These are phyloP conservation scores for Diplodia mutila DNA, from an alignment of 2,329 filamentous ascomycete species.

Conservation along the genomic window DNA sequence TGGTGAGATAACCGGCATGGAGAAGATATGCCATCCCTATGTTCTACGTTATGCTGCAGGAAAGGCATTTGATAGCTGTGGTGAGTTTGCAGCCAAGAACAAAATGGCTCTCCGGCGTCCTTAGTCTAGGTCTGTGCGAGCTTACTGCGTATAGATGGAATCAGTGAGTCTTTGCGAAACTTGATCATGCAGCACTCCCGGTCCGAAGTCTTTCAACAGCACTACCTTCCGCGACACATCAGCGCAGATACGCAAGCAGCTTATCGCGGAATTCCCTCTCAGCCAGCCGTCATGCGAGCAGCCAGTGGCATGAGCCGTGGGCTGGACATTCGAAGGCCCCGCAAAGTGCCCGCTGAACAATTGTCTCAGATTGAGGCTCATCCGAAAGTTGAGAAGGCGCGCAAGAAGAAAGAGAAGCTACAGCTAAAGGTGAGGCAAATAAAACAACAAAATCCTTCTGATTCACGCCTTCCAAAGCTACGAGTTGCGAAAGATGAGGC, in stretches of 20 bases:
- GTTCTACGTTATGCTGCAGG: neutral
- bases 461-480: neutral
- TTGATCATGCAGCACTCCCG: constrained; percentile 5
- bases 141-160: neutral
- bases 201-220: constrained; percentile 7
- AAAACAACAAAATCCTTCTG: neutral
- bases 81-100: neutral
- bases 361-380: neutral
- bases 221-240: constrained; percentile 12
- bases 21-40: neutral
- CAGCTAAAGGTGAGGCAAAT: neutral
- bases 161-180: constrained; percentile 13
- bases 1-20: constrained; percentile 9
- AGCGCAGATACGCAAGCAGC: constrained; percentile 7
- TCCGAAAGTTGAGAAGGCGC: neutral
- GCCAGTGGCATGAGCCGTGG: constrained; percentile 6
- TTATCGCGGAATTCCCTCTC: constrained; percentile 1
- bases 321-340: neutral
- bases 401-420: neutral
- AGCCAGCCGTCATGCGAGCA: neutral
- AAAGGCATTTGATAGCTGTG: constrained; percentile 4
- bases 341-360: neutral
- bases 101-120: neutral
- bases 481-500: neutral
- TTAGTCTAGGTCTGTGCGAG: neutral